Base-by-base conservation (phyloP, 2,329 filamentous ascomycete species). In the Aaosphaeria pasadenensis region DNA sequence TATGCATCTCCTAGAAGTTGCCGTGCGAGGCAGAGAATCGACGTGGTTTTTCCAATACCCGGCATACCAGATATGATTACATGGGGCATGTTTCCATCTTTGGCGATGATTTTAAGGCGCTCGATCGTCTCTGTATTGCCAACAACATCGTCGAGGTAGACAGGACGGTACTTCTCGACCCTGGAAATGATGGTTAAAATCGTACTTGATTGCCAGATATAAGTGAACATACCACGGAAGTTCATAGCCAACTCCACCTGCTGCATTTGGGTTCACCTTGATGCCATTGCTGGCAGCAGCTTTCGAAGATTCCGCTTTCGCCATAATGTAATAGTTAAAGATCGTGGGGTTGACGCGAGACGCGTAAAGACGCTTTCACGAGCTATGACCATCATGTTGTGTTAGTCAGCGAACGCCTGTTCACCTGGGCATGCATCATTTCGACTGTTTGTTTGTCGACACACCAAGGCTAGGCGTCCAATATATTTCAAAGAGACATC, bases 11-110 rank as follows among this genome's bases (percentile, higher is more conserved):
- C 94, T 2, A 99, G 79, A 51, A 99, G 75, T 69, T 97, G 92
- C 50, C 92, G 83, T 13, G 94, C 94, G 42, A 99, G 83, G 68
- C 94, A 97, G 52, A 97, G 77, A 47, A 99, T 86, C 47, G 91
- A 96, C 1, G 94, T 97, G 4, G 94, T 99, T 78, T 99, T 99
- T 71, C 94, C 94, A 64, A 97, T 99, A 66, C 94, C 94, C 17
- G 94, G 94, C 91, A 96, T 97, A 51, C 94, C 94, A n/a, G 90
- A 96, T 64, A 99, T 97, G 73, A 99, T 97, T 64, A 99, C 84
- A 74, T 99, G 94, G 2, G 94, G 94, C 91, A 99, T 96, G 74
- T 99, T 99, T 60, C 94, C 94, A 75, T 97, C 94, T 72, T 91
- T 94, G 42, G 94, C 91, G 61, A 99, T 97, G 64, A 99, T 97